These are phyloP conservation scores for Trichoderma sp. DNA, from an alignment of 2,329 filamentous ascomycete species.

Conservation along the genomic window DNA sequence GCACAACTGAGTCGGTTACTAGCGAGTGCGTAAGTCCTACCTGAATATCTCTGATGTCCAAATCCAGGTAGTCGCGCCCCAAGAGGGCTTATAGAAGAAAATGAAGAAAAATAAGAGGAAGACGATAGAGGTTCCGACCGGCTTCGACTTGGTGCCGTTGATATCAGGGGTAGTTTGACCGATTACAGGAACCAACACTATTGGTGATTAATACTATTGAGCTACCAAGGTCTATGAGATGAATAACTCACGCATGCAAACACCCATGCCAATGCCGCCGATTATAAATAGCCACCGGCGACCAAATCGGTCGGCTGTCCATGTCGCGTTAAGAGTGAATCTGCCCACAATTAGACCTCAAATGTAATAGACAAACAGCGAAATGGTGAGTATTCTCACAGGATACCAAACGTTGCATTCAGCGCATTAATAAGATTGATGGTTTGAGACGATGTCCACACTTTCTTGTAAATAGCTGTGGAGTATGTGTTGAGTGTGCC, in stretches of 20 bases:
- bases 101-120: neutral
- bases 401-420: neutral
- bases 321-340: neutral
- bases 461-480: neutral
- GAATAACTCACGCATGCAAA: neutral
- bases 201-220: neutral
- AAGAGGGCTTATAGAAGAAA: neutral
- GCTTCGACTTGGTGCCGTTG: neutral
- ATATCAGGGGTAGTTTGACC: neutral
- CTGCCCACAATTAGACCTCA: neutral
- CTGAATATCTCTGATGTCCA: neutral
- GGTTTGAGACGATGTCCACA: neutral
- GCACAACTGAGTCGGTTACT: neutral
- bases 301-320: constrained; percentile 3
- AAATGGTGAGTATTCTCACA: neutral
- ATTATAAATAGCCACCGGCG: neutral
- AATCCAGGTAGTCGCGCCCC: neutral
- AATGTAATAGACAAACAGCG: neutral
- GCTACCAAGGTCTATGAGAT: neutral
- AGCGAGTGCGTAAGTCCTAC: neutral
- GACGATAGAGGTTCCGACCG: neutral
- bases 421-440: neutral
- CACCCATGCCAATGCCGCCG: neutral
- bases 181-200: neutral
- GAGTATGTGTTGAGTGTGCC: constrained; percentile 2